Evolutionary conservation across 2,329 filamentous ascomycete genomes (phyloP), one percentile per base, ranked within the genome.

Genomic region (Colletotrichum sp.): DNA sequence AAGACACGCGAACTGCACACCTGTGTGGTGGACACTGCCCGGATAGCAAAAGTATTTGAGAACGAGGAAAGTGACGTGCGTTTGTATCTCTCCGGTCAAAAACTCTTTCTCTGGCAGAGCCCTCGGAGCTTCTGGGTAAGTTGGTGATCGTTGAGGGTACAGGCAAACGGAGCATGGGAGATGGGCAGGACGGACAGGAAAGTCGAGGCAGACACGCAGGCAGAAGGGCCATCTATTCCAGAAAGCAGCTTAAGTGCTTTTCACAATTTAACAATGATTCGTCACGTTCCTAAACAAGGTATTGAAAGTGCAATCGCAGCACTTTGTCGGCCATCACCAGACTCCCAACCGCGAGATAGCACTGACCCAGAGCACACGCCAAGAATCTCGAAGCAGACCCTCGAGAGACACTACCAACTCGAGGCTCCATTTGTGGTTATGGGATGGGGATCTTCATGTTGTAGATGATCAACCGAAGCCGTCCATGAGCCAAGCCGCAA

Each of bases 371-470:
- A 43, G 38, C 2, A 0, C 38, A 43, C 5, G 18, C 38, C 38
- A 43, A 10, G 38, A 6, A 0, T 43, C 38, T 43, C 38, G 8
- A 43, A 43, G 38, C 0, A 43, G 38, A n/a, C 38, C 16, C 18
- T 43, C 16, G 36, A 43, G 0, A 43, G 18, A 43, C 38, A 6
- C 15, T 1, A 0, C 36, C 15, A 38, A 38, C 2, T 18, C 36
- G 4, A 38, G 5, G 36, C 36, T 18, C 36, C 8, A 38, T 38
- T 38, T 18, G 1, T 38, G 4, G 2, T 38, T 3, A 38, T 1
- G 18, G 0, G 1, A 5, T 16, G 0, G 15, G 1, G 15, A 8
- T 8, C 4, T 16, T 8, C 8, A 3, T 16, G 15, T 3, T 16
- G 15, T 43, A 43, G 3, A 43, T 43, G 38, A 3, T n/a, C 0